A percentile compares a stretch with the other conserved stretches of the same genome.
phyloP scores from a whole-genome alignment of 164 flowering plant genomes.

The Tetrastigma voinierianum region DNA sequence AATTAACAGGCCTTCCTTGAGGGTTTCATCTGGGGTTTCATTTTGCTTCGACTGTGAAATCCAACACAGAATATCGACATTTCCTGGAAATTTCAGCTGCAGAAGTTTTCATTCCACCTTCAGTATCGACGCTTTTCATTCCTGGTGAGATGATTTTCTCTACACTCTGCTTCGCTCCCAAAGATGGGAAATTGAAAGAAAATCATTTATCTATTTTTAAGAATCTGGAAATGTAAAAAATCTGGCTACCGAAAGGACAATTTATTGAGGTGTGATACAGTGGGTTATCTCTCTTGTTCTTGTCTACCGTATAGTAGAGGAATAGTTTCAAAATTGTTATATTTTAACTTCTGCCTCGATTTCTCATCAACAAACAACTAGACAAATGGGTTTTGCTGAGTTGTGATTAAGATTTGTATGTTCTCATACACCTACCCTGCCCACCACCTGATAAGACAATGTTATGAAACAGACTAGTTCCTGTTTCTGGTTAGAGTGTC shows the following conservation, averaged over 20 bases:
- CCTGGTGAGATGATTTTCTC: conserved; percentile 16
- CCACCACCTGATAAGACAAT: too few species aligned
- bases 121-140: conserved; percentile 15
- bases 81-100: conserved; percentile 24
- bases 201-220: neutral
- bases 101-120: conserved; percentile 19
- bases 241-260: neutral
- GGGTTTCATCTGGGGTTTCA: too few species aligned
- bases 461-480: conserved; percentile 21
- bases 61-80: conserved; percentile 12
- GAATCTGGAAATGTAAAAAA: neutral
- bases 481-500: conserved; percentile 47
- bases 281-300: too few species aligned
- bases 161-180: conserved; percentile 3
- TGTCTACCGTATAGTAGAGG: too few species aligned
- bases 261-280: neutral
- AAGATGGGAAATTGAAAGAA: neutral
- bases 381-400: neutral
- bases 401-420: neutral
- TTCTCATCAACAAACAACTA: neutral
- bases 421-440: too few species aligned
- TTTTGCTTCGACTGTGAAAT: neutral
- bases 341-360: too few species aligned
- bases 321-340: too few species aligned
- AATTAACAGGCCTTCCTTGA: too few species aligned